Conservation (phyloP, 148 eudicot genomes). For the Arctostaphylos glauca region DNA sequence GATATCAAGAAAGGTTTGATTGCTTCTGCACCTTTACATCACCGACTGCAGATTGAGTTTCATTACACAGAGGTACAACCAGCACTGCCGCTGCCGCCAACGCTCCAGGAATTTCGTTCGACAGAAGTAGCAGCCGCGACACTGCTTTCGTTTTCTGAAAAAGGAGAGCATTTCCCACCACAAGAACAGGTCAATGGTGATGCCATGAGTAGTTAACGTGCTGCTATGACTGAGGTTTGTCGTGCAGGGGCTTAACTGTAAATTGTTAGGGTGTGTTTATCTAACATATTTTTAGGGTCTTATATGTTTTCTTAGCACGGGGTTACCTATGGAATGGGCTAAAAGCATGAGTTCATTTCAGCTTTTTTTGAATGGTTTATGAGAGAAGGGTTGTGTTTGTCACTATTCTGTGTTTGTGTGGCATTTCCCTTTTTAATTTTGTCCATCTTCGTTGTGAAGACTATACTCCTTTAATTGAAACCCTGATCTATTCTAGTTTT, state of each 20-base stretch:
- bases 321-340: background rate
- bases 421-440: conserved; percentile 2
- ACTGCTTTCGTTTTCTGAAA: background rate
- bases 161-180: background rate
- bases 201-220: conserved; percentile 12
- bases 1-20: conserved; percentile 85
- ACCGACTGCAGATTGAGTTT: conserved; percentile 80
- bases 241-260: conserved; percentile 8
- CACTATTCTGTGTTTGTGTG: conserved; percentile 5
- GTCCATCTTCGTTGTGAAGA: background rate
- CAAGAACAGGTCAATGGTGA: background rate
- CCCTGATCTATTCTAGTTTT: background rate
- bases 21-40: conserved; percentile 64
- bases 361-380: conserved; percentile 1
- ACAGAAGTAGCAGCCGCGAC: conserved; percentile 20
- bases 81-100: background rate
- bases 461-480: background rate
- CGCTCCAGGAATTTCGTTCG: conserved; percentile 1
- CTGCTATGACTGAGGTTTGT: conserved; percentile 6
- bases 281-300: conserved; percentile 14
- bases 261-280: conserved; percentile 16
- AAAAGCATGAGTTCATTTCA: background rate
- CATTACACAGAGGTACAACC: conserved; percentile 53
- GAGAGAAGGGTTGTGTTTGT: background rate
- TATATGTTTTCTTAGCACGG: background rate